Evolutionary conservation across 306 rosid genomes (phyloP).

Genomic region (Myrica gale): DNA sequence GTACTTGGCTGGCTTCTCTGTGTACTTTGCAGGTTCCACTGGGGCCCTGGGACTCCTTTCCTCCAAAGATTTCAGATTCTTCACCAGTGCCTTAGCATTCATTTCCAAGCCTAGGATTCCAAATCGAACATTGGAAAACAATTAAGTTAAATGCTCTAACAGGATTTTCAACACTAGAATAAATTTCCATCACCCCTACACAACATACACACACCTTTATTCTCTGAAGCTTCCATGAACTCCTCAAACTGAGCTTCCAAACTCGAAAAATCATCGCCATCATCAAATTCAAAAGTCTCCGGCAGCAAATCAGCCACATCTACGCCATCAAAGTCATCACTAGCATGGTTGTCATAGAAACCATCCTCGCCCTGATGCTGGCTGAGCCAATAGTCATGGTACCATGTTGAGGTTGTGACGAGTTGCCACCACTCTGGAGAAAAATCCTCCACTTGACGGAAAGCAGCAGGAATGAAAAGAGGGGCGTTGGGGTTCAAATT

Average conservation of each 20-base stretch:
- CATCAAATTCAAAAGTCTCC: slow-evolving; percentile 70
- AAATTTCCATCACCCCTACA: background rate
- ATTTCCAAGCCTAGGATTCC: slow-evolving; percentile 22
- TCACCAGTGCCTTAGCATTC: slow-evolving; percentile 23
- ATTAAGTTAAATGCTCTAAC: background rate
- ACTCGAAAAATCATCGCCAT: slow-evolving; percentile 44
- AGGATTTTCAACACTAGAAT: background rate
- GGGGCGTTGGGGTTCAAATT: slow-evolving; percentile 82
- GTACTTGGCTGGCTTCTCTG: slow-evolving; percentile 38
- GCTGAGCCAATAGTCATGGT: slow-evolving; percentile 78
- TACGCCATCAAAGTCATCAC: slow-evolving; percentile 31
- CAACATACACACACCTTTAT: slow-evolving; percentile 35
- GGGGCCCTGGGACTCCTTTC: slow-evolving; percentile 32
- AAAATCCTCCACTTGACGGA: slow-evolving; percentile 86
- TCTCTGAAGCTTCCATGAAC: slow-evolving; percentile 49
- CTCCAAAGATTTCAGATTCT: slow-evolving; percentile 34
- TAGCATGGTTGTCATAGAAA: slow-evolving; percentile 32
- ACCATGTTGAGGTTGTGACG: slow-evolving; percentile 80
- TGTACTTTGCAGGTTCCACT: slow-evolving; percentile 30
- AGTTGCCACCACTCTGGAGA: slow-evolving; percentile 95
- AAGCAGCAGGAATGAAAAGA: slow-evolving; percentile 72
- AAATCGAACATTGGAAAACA: background rate
- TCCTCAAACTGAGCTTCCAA: slow-evolving; percentile 79
- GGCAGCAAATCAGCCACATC: slow-evolving; percentile 59
- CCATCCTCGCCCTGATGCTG: slow-evolving; percentile 60